Conservation (phyloP, 1,284 basidiomycete species). For the Coriolopsis trogii region DNA sequence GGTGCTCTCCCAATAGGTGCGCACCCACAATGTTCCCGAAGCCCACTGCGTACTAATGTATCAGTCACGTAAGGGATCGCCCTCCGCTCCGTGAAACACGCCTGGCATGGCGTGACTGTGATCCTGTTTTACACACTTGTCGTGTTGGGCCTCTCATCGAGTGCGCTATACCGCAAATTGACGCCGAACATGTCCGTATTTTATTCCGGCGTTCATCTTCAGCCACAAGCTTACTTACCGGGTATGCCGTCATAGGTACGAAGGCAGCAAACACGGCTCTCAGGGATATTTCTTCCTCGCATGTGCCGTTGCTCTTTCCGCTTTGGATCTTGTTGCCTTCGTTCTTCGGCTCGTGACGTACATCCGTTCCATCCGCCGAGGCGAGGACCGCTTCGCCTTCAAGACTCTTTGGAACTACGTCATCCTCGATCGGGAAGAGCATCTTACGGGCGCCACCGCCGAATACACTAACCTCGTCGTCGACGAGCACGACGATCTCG, state of each 20-base stretch:
- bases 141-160: slow-evolving; percentile 62
- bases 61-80: slow-evolving; percentile 58
- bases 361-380: slow-evolving; percentile 36
- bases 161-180: slow-evolving; percentile 69
- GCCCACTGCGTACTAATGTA: slow-evolving; percentile 6
- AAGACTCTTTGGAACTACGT: slow-evolving; percentile 57
- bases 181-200: slow-evolving; percentile 76
- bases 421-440: slow-evolving; percentile 50
- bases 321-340: slow-evolving; percentile 55
- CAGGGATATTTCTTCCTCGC: slow-evolving; percentile 57
- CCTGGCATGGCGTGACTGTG: slow-evolving; percentile 57
- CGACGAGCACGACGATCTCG: slow-evolving; percentile 51
- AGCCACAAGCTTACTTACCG: slow-evolving; percentile 14
- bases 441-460: slow-evolving; percentile 22
- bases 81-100: slow-evolving; percentile 71
- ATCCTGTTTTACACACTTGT: slow-evolving; percentile 59
- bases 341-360: slow-evolving; percentile 53
- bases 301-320: slow-evolving; percentile 57
- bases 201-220: slow-evolving; percentile 6
- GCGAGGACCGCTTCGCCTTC: slow-evolving; percentile 47
- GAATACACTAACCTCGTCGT: slow-evolving; percentile 57
- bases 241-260: slow-evolving; percentile 54
- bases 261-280: slow-evolving; percentile 62
- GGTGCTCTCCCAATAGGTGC: slow-evolving; percentile 73
- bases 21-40: slow-evolving; percentile 21